Base-by-base conservation (phyloP, 192 early-diverging fungal genomes). In the Coemansia sp. region DNA sequence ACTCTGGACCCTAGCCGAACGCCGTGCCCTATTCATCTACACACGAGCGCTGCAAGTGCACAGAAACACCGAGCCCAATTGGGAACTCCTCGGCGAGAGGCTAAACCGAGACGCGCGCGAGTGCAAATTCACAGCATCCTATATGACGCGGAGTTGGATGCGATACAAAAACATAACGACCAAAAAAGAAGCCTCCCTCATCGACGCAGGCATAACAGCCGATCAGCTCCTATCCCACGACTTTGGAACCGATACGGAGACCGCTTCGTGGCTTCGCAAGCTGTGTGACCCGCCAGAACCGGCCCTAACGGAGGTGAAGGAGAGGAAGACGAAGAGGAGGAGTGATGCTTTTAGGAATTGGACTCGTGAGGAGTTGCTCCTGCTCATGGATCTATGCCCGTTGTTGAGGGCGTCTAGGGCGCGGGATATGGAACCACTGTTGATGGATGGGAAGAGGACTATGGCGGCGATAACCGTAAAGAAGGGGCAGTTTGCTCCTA, bases 1-100 rank as follows among this genome's bases (percentile, higher is more conserved):
- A 11, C 38, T 43, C 37, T 75, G 72, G 72, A 65, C 72, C 4
- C 10, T 75, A 16, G 48, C 62, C 13, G 72, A 75, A 26, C 62
- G 66, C 0, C 72, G 72, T 2, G 72, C 72, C 1, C 58, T 75
- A 6, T 59, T 69, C 26, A 31, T 61, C 2, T 68, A 69, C 34
- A 34, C 57, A 1, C 61, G 58, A 0, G 72, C 66, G 16, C 33
- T 68, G 3, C 18, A 10, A 12, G 55, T 55, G 0, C 16, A 39
- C 35, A 39, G 38, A 1, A 21, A 61, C 5, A 34, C 2, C 0
- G 48, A 55, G 3, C 72, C 72, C 16, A 57, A 68, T 38, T 75
- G 72, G 72, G 1, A 7, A 0, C 25, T 38, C 6, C 25, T 75
- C 1, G 62, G 31, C n/a, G 2, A 13, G 4, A n/a, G 38, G 11